Conservation (phyloP, 2,329 filamentous ascomycete species). For the Cyphellophora europaea region DNA sequence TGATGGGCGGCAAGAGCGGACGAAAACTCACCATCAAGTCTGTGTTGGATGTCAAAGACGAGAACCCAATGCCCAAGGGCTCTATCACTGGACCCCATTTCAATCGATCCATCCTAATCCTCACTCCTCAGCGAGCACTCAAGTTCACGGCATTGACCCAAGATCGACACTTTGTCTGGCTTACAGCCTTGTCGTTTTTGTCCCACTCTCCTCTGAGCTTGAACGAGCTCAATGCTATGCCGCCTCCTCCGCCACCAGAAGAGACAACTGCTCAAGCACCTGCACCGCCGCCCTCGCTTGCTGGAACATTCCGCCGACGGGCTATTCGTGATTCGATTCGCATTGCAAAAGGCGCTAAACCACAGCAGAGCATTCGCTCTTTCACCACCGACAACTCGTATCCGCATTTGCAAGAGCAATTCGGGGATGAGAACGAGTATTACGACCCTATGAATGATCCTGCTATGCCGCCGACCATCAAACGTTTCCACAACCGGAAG, state of each 20-base stretch:
- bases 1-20: slow-evolving; percentile 90
- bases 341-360: slow-evolving; percentile 58
- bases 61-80: slow-evolving; percentile 73
- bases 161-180: slow-evolving; percentile 89
- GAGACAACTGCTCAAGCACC: slow-evolving; percentile 7
- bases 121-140: slow-evolving; percentile 84
- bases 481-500: slow-evolving; percentile 65
- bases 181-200: slow-evolving; percentile 88
- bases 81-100: slow-evolving; percentile 47
- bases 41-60: slow-evolving; percentile 92
- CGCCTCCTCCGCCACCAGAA: slow-evolving; percentile 42
- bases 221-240: slow-evolving; percentile 58
- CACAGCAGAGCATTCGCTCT: slow-evolving; percentile 29
- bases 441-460: slow-evolving; percentile 29
- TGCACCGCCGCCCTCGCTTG: slow-evolving; percentile 26
- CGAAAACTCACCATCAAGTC: slow-evolving; percentile 92
- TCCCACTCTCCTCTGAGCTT: slow-evolving; percentile 78
- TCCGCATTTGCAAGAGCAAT: slow-evolving; percentile 22
- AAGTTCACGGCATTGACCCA: slow-evolving; percentile 82
- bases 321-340: slow-evolving; percentile 82
- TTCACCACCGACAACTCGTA: slow-evolving; percentile 24
- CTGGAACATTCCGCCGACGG: slow-evolving; percentile 42
- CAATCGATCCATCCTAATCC: slow-evolving; percentile 86
- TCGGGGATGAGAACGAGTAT: slow-evolving; percentile 6
- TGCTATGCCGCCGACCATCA: slow-evolving; percentile 43